phyloP scores from a whole-genome alignment of 805 yeast genomes.

The Torulaspora indica region DNA sequence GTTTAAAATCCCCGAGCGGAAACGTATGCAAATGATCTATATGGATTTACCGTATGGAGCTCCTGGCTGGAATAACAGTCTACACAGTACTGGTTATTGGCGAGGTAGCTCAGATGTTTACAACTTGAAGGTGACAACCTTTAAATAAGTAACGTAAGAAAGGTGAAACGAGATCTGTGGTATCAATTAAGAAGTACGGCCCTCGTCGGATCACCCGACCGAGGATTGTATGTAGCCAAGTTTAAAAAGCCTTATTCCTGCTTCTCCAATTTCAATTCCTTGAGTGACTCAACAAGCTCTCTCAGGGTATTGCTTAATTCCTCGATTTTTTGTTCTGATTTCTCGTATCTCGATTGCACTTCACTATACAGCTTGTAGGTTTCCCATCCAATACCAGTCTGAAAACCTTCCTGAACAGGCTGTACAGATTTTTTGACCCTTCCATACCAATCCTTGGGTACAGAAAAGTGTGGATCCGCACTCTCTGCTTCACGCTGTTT shows the following conservation, averaged over 20 bases:
- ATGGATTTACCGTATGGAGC: not conserved
- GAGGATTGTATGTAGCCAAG: not conserved
- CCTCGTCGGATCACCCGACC: not conserved
- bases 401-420: constrained; percentile 53
- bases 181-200: too few relatives aligned
- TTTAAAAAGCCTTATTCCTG: constrained; percentile 1
- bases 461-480: constrained; percentile 64
- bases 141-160: not conserved
- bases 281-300: constrained; percentile 18
- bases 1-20: not conserved
- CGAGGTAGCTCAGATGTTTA: not conserved
- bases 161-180: not conserved
- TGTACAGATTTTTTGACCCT: constrained; percentile 49
- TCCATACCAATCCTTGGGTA: constrained; percentile 48
- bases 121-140: not conserved
- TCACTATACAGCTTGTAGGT: constrained; percentile 50
- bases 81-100: not conserved
- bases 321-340: constrained; percentile 18
- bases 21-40: not conserved
- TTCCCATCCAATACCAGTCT: constrained; percentile 61
- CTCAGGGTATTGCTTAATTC: constrained; percentile 15
- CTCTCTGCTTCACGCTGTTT: constrained; percentile 59
- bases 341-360: constrained; percentile 36
- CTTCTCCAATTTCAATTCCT: constrained; percentile 18
- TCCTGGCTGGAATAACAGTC: not conserved